Percentiles rank a stretch among this genome's conserved stretches.
phyloP scores from a whole-genome alignment of 176 grass and related monocot species.

The Raddia distichophylla region DNA sequence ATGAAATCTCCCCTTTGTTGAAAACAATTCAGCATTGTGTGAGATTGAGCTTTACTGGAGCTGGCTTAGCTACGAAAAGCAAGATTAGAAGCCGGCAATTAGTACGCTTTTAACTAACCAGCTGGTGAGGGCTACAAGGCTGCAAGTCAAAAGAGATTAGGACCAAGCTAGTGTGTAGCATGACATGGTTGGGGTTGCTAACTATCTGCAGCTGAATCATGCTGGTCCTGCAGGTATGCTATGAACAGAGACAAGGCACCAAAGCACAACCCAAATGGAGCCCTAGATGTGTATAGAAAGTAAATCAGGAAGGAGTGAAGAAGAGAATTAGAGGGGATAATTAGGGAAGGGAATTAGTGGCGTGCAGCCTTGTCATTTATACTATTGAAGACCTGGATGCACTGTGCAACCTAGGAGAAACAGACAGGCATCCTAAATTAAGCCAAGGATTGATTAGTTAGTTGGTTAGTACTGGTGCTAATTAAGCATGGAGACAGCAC shows the following conservation, averaged over 20 bases:
- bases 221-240: constrained; percentile 30
- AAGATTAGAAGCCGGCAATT: constrained; percentile 24
- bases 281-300: neutral
- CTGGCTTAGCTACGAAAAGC: constrained; percentile 13
- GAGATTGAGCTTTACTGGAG: constrained; percentile 9
- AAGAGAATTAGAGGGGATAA: too few species aligned
- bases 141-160: constrained; percentile 21
- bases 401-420: constrained; percentile 22
- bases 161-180: constrained; percentile 3
- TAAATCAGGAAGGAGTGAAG: neutral
- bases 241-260: constrained; percentile 26
- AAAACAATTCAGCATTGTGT: neutral
- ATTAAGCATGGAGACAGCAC: constrained; percentile 28
- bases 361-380: neutral
- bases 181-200: constrained; percentile 3
- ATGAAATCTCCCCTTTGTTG: too few species aligned
- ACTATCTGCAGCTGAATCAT: constrained; percentile 13
- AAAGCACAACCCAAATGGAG: neutral
- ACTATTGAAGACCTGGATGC: constrained; percentile 10
- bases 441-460: constrained; percentile 45
- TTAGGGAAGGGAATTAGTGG: too few species aligned
- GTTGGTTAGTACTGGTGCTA: constrained; percentile 27
- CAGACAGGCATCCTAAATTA: constrained; percentile 48
- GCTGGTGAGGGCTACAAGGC: constrained; percentile 32
- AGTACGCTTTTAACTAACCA: constrained; percentile 12